phyloP scores from a whole-genome alignment of 257 asterid species.

The Ilex asprella region DNA sequence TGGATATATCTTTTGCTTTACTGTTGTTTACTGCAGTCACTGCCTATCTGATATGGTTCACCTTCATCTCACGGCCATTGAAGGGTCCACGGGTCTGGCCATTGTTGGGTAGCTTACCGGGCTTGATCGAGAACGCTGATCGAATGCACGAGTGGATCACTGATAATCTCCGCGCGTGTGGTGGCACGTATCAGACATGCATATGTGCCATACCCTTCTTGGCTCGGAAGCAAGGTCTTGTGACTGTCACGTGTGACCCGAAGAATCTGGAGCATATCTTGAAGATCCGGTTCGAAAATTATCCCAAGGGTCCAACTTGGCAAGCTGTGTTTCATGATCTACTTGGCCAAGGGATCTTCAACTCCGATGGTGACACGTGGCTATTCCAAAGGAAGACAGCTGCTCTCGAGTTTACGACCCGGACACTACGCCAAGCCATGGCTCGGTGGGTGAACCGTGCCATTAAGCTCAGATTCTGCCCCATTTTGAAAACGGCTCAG shows the following conservation, averaged over 20 bases:
- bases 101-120: constrained; percentile 81
- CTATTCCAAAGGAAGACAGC: constrained; percentile 83
- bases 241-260: constrained; percentile 87
- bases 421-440: constrained; percentile 90
- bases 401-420: constrained; percentile 79
- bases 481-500: constrained; percentile 56
- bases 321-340: constrained; percentile 87
- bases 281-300: constrained; percentile 82
- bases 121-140: constrained; percentile 67
- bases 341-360: constrained; percentile 83
- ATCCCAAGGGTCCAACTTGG: constrained; percentile 96
- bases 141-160: constrained; percentile 91
- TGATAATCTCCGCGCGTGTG: constrained; percentile 84
- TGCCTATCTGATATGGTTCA: constrained; percentile 76
- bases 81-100: constrained; percentile 96
- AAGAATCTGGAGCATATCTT: constrained; percentile 83
- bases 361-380: constrained; percentile 95
- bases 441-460: constrained; percentile 89
- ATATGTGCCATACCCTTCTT: constrained; percentile 77
- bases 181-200: constrained; percentile 94
- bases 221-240: constrained; percentile 85
- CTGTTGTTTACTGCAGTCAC: constrained; percentile 55
- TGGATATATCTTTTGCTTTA: constrained; percentile 62
- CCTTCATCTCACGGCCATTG: constrained; percentile 72
- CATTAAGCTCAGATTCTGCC: constrained; percentile 64